Evolutionary conservation across 177 flowering plant genomes (phyloP).

Genomic region (Vitis hybrid): DNA sequence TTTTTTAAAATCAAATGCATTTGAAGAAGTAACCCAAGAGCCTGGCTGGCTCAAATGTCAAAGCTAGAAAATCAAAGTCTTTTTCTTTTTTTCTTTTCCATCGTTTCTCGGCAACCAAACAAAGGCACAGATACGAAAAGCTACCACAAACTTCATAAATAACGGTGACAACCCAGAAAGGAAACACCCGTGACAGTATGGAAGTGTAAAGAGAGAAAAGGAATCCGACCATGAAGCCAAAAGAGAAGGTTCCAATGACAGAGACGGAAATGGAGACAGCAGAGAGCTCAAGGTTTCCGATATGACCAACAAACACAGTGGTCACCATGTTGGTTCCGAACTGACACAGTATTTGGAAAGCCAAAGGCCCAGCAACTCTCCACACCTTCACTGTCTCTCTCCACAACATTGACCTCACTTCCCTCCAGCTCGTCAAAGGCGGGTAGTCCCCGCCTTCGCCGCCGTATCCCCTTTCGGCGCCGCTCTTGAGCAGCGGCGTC

Average conservation of each 20-base stretch:
- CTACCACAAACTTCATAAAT: too few species aligned
- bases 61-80: too few species aligned
- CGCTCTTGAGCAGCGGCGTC: neutral
- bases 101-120: too few species aligned
- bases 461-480: slow-evolving; percentile 13
- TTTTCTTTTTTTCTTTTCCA: too few species aligned
- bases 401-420: slow-evolving; percentile 29
- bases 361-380: slow-evolving; percentile 48
- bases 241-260: slow-evolving; percentile 72
- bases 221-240: slow-evolving; percentile 63
- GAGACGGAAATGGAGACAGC: slow-evolving; percentile 57
- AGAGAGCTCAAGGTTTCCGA: slow-evolving; percentile 67
- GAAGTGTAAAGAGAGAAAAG: slow-evolving; percentile 2
- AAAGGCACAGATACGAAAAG: neutral
- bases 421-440: slow-evolving; percentile 25
- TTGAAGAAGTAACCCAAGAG: neutral
- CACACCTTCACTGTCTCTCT: slow-evolving; percentile 44
- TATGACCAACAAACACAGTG: slow-evolving; percentile 70
- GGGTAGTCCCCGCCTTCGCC: slow-evolving; percentile 31
- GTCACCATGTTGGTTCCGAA: slow-evolving; percentile 49
- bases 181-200: too few species aligned
- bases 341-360: slow-evolving; percentile 48
- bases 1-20: too few species aligned
- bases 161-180: too few species aligned
- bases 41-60: too few species aligned